Percentiles rank a stretch among this genome's conserved stretches.
Conservation (phyloP, 1,284 basidiomycete species). For the Vanrija pseudolonga region DNA sequence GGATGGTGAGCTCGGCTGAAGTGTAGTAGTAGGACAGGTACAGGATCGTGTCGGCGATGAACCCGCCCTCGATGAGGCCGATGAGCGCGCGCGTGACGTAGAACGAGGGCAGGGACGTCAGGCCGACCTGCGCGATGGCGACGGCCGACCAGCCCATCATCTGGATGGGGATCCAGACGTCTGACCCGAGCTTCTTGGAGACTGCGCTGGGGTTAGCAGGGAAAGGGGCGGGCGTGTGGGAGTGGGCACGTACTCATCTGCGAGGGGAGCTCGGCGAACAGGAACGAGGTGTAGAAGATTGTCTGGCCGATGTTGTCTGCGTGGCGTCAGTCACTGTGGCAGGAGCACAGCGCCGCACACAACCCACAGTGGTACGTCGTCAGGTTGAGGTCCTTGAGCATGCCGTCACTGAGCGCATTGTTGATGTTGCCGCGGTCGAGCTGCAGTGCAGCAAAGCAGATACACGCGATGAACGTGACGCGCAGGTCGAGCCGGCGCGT, state of each 20-base stretch:
- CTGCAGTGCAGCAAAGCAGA: constrained; percentile 40
- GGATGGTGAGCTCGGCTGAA: constrained; percentile 39
- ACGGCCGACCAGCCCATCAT: constrained; percentile 45
- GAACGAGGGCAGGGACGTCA: constrained; percentile 32
- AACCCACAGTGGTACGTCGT: constrained; percentile 39
- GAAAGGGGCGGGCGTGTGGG: too few relatives aligned
- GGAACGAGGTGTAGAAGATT: constrained; percentile 36
- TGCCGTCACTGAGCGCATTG: constrained; percentile 43
- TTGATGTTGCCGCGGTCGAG: constrained; percentile 41
- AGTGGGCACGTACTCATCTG: constrained; percentile 36
- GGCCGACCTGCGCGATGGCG: constrained; percentile 29
- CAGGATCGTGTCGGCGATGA: constrained; percentile 49
- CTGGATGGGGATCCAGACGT: constrained; percentile 47
- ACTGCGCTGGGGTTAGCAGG: constrained; percentile 14
- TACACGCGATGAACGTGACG: constrained; percentile 28
- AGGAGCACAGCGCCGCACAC: too few relatives aligned
- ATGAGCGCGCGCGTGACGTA: constrained; percentile 36
- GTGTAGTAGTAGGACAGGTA: constrained; percentile 50
- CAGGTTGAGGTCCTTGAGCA: constrained; percentile 44
- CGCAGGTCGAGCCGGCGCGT: constrained; percentile 29
- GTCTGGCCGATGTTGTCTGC: constrained; percentile 41
- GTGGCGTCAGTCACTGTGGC: too few relatives aligned
- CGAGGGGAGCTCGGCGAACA: constrained; percentile 44
- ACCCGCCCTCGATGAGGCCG: constrained; percentile 46
- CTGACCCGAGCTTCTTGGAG: constrained; percentile 48